Evolutionary conservation across 163 green algal genomes (phyloP), one percentile per base, ranked within the genome.

Genomic region (Scenedesmus sp.): DNA sequence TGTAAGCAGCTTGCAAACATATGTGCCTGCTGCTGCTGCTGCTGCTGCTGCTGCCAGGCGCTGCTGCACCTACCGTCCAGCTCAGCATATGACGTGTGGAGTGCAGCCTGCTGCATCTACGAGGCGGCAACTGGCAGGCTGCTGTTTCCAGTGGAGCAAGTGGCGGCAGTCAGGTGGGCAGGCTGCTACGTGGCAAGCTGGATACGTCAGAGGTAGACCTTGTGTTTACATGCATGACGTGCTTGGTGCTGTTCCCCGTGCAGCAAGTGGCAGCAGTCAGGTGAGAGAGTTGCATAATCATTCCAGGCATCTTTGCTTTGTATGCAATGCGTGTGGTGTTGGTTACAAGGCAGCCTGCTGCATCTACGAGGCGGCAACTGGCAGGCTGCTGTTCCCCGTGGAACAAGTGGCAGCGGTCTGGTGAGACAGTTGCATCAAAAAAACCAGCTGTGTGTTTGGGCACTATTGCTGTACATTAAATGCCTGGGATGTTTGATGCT

Each of bases 291-390:
- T 46, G 34, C 34, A 46, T 46, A 46, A 46, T 46, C 34, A 46
- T 0, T 46, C 34, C 34, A 46, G 34, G 34, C 34, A 46, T 46
- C 34, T 46, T 46, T 46, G 34, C 34, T 46, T 46, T 46, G 34
- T 46, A 46, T 46, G 34, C 34, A 46, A 46, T 46, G 34, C 34
- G 0, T 46, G 34, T 46, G 34, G 34, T 46, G 34, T 46, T 46
- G 34, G 34, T 46, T 46, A 46, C 34, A 46, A 46, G 34, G 87
- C 87, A 55, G 87, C 87, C 0, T 86, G 70, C 79, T 60, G 26
- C 70, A 79, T 87, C 15, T 91, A 67, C 59, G 87, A 91, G 87
- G 76, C 87, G 1, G 87, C 87, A 26, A 91, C 87, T 4, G 87
- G 87, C 20, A 56, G 67, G 54, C 20, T 86, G 87, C 70, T 91